Percentiles rank a stretch among this genome's conserved stretches.
These are phyloP conservation scores for Trypethelium eluteriae DNA, from an alignment of 495 filamentous ascomycete species.

Conservation along the genomic window DNA sequence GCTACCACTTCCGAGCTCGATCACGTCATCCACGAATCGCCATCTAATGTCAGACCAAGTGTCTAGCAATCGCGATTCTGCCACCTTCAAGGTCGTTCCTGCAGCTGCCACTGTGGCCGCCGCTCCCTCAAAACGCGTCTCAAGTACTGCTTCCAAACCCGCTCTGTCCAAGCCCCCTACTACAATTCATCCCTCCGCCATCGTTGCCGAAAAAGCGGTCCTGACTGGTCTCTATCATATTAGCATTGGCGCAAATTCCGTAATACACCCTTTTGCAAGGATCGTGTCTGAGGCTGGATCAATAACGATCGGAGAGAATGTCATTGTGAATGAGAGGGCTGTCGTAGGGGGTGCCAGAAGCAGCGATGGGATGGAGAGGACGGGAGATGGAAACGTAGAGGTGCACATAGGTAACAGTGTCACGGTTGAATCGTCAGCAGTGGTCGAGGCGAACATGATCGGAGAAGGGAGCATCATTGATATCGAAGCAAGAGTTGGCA, in stretches of 20 bases:
- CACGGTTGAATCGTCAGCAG: conserved; percentile 52
- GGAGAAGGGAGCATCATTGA: conserved; percentile 59
- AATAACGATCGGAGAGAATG: conserved; percentile 62
- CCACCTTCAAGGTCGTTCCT: conserved; percentile 4
- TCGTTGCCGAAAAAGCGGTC: conserved; percentile 67
- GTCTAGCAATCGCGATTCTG: conserved; percentile 3
- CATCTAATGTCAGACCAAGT: neutral
- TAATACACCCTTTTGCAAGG: conserved; percentile 74
- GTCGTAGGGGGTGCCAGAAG: conserved; percentile 32
- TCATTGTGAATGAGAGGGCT: conserved; percentile 64
- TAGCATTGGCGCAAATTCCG: conserved; percentile 58
- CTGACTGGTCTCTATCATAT: conserved; percentile 67
- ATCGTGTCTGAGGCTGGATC: conserved; percentile 62
- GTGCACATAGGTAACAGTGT: conserved; percentile 51
- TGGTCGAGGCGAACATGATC: conserved; percentile 54
- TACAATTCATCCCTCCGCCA: conserved; percentile 59
- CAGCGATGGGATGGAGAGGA: conserved; percentile 31
- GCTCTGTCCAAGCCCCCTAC: conserved; percentile 53
- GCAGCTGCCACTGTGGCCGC: conserved; percentile 1
- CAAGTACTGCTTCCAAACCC: conserved; percentile 42
- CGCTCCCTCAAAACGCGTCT: conserved; percentile 20
- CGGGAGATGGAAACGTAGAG: conserved; percentile 36
- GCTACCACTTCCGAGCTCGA: neutral
- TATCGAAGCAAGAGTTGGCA: conserved; percentile 52
- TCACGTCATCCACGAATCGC: neutral